Evolutionary conservation across 2,329 filamentous ascomycete genomes (phyloP).

Genomic region (Bimuria novae-zelandiae): DNA sequence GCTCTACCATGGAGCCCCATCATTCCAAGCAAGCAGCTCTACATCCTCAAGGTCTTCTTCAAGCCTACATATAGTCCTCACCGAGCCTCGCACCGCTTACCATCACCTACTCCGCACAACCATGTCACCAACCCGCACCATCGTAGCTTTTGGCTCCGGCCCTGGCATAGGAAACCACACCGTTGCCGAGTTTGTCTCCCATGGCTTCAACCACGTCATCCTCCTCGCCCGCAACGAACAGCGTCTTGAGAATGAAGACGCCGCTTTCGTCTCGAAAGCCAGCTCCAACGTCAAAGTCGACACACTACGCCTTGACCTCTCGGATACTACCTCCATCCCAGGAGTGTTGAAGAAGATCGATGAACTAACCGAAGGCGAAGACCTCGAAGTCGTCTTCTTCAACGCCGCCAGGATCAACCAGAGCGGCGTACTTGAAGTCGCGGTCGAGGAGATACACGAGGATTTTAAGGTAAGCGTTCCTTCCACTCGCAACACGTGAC

Average conservation of each 20-base stretch:
- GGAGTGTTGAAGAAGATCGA: conserved; percentile 50
- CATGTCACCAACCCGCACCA: conserved; percentile 22
- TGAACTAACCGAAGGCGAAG: conserved; percentile 31
- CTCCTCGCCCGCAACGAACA: conserved; percentile 52
- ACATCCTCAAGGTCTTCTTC: neutral
- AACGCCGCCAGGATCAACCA: conserved; percentile 57
- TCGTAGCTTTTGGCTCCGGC: conserved; percentile 54
- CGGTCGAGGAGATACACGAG: conserved; percentile 52
- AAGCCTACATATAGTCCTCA: neutral
- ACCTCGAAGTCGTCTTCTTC: conserved; percentile 56
- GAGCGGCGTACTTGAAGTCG: conserved; percentile 49
- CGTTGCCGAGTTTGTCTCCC: conserved; percentile 49
- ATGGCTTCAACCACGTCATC: conserved; percentile 54
- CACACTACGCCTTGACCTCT: conserved; percentile 53
- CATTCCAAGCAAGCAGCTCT: neutral
- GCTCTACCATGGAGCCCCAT: neutral
- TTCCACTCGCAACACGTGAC: neutral
- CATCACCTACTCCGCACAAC: neutral
- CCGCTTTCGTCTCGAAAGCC: conserved; percentile 37
- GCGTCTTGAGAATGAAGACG: conserved; percentile 47
- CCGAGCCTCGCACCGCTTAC: neutral
- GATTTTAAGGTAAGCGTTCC: conserved; percentile 53
- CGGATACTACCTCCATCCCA: conserved; percentile 46
- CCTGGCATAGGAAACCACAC: conserved; percentile 55
- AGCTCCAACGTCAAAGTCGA: conserved; percentile 43